Conservation (phyloP, 495 filamentous ascomycete species). For the Cladorrhinum samala region DNA sequence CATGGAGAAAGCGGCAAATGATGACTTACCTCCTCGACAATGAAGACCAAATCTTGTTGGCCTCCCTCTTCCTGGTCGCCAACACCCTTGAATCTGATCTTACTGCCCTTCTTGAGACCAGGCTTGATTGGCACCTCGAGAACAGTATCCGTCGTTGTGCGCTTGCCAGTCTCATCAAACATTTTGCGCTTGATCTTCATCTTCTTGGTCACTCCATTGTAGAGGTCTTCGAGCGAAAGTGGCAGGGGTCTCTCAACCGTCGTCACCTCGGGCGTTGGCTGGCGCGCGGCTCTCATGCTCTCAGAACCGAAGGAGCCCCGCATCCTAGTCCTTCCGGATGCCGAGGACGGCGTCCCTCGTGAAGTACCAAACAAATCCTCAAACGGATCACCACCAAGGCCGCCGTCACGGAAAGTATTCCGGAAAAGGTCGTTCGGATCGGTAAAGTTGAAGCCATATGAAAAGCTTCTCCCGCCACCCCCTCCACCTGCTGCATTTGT, state of each 20-base stretch:
- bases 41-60: conserved; percentile 92
- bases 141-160: conserved; percentile 78
- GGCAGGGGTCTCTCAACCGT: conserved; percentile 79
- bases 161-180: conserved; percentile 79
- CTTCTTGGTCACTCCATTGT: conserved; percentile 79
- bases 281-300: conserved; percentile 40
- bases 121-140: conserved; percentile 92
- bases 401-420: conserved; percentile 62
- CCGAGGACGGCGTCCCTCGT: conserved; percentile 18
- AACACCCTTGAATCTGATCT: conserved; percentile 94
- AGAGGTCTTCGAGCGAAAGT: conserved; percentile 82
- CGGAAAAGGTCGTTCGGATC: conserved; percentile 78
- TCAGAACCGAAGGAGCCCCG: conserved; percentile 40
- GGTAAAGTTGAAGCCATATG: conserved; percentile 71
- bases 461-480: conserved; percentile 49
- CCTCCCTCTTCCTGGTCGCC: conserved; percentile 96
- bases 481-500: conserved; percentile 14
- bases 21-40: conserved; percentile 78
- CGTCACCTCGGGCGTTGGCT: conserved; percentile 75
- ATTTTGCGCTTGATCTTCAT: conserved; percentile 96
- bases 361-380: conserved; percentile 27
- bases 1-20: background rate
- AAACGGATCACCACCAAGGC: conserved; percentile 41
- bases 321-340: conserved; percentile 32
- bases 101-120: conserved; percentile 89